Conservation (phyloP, 1,284 basidiomycete genomes). For the Termitomyces sp. region DNA sequence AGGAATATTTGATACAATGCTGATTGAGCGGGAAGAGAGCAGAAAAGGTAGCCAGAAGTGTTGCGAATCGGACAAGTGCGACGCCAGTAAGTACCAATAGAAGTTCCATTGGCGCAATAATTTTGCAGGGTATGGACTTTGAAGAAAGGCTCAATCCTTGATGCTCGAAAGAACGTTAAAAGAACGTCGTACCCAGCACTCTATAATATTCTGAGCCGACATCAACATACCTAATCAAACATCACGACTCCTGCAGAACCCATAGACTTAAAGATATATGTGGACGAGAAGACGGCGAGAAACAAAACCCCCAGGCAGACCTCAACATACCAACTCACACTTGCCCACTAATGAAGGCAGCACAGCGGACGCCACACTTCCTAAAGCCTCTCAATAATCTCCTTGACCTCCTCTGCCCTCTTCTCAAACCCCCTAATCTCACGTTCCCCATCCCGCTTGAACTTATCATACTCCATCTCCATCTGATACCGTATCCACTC, state of each 20-base stretch:
- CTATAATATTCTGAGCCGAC: neutral
- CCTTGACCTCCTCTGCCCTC: slow-evolving; percentile 53
- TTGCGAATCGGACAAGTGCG: too few relatives aligned
- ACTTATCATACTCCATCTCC: slow-evolving; percentile 52
- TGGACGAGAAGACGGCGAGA: neutral
- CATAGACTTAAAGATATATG: neutral
- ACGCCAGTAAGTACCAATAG: too few relatives aligned
- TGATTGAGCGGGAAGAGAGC: too few relatives aligned
- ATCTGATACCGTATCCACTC: slow-evolving; percentile 75
- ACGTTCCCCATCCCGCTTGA: slow-evolving; percentile 57
- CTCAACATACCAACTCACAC: neutral
- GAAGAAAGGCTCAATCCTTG: too few relatives aligned
- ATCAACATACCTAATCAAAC: neutral
- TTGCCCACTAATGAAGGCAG: neutral
- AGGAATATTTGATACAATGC: too few relatives aligned
- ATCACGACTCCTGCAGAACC: neutral
- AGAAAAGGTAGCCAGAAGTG: too few relatives aligned
- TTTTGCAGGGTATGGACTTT: too few relatives aligned
- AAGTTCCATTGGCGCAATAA: too few relatives aligned
- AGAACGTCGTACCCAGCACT: neutral
- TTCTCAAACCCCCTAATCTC: slow-evolving; percentile 54
- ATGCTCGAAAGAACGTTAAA: neutral
- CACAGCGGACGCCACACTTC: neutral
- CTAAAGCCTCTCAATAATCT: slow-evolving; percentile 32
- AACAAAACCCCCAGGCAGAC: neutral